Conservation (phyloP, 2,329 filamentous ascomycete genomes). For the Pseudogymnoascus sp. region DNA sequence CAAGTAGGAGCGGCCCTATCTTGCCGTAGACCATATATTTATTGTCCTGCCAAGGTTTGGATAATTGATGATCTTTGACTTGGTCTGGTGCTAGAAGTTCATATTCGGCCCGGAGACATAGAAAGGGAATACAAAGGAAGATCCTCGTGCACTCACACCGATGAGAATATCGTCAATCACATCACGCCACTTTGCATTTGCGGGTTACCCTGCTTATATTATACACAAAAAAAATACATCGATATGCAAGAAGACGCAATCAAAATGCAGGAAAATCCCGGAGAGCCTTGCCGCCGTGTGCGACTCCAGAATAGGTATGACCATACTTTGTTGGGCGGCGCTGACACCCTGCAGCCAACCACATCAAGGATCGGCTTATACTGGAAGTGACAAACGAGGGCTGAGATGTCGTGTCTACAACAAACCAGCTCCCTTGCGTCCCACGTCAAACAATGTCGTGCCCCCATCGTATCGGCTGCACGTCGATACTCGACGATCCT, state of each 20-base stretch:
- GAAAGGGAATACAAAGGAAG: neutral
- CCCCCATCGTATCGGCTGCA: neutral
- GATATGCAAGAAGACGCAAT: neutral
- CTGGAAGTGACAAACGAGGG: neutral
- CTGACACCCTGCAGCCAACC: neutral
- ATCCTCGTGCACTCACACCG: neutral
- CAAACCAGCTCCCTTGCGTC: neutral
- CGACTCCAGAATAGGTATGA: neutral
- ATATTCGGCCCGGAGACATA: neutral
- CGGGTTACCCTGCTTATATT: neutral
- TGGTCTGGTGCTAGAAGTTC: neutral
- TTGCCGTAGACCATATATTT: neutral
- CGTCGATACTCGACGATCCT: neutral
- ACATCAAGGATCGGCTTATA: neutral
- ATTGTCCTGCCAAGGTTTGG: neutral
- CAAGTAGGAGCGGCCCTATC: neutral
- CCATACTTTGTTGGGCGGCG: neutral
- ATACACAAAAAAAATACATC: neutral
- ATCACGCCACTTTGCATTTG: neutral
- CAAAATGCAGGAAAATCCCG: neutral
- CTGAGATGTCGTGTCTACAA: neutral
- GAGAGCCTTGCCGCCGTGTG: neutral
- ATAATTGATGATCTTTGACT: neutral
- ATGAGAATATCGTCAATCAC: neutral
- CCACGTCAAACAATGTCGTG: conserved; percentile 2